Evolutionary conservation across 2,329 filamentous ascomycete genomes (phyloP).

Genomic region (Didymella arachidicola): DNA sequence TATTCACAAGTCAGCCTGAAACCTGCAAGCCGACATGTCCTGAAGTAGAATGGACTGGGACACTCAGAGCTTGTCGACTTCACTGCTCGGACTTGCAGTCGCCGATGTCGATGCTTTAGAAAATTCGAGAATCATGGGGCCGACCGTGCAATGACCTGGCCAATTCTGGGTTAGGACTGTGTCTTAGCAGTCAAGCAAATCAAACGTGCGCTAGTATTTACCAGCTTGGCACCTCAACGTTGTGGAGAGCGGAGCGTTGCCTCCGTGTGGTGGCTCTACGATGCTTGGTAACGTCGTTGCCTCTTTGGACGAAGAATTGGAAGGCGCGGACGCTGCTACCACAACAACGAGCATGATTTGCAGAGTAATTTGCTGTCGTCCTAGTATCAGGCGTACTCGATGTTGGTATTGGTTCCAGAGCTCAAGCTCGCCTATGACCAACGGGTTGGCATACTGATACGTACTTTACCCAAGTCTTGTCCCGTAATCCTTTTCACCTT

Average conservation of each 20-base stretch:
- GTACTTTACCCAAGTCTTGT: conserved; percentile 2
- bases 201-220: neutral
- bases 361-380: neutral
- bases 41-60: neutral
- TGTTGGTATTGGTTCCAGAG: neutral
- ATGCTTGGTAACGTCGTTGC: neutral
- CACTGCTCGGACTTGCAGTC: neutral
- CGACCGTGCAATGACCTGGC: neutral
- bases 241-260: neutral
- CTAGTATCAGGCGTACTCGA: neutral
- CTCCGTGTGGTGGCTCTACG: neutral
- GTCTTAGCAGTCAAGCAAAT: neutral
- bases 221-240: neutral
- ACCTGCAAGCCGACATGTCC: neutral
- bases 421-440: neutral
- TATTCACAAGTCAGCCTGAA: neutral
- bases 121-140: neutral
- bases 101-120: neutral
- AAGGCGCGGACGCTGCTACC: neutral
- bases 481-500: neutral
- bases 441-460: neutral
- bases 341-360: neutral
- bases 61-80: neutral
- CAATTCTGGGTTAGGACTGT: neutral
- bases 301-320: neutral